Base-by-base conservation (phyloP, 2,329 filamentous ascomycete genomes). In the Trichoderma hamatum region DNA sequence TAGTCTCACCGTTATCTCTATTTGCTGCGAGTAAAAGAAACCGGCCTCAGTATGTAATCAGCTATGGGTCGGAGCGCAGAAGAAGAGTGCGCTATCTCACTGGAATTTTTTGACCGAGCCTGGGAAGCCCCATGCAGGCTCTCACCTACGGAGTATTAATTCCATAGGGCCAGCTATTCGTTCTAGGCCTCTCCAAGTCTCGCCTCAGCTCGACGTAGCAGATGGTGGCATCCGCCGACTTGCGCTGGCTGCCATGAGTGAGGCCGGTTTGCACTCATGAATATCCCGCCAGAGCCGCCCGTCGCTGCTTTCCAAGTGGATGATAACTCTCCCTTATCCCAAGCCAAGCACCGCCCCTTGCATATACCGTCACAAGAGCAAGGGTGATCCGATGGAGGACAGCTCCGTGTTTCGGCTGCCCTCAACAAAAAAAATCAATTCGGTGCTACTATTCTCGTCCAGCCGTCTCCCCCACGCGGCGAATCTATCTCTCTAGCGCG, bases 1-100 rank as follows among this genome's bases (percentile, higher is more conserved):
- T 68, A 63, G 51, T 63, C 49, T 62, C 58, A 63, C 56, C 58
- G 66, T 68, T 68, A 68, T 68, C 66, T 68, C 39, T 62, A 56
- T 19, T 39, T 43, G 39, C 21, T 24, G 26, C 16, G 36, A 62
- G 39, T 61, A 52, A 68, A 52, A 61, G 58, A 68, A 68, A 68
- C 56, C 46, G 49, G 52, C 55, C 26, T 24, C 51, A 60, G 65
- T 68, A 60, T 54, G 55, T 68, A 68, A 64, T 56, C 21, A 24
- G 62, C 36, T 43, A 60, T 34, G 67, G 66, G 60, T 52, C 67
- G 59, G 60, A 49, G 60, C 49, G 64, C 64, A 67, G 64, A 67
- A 67, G 64, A 67, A 59, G 64, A 67, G 19, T 67, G 64, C 64
- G 39, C 39, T n/a, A 3, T n/a, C 39, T 7, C 32, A 16, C n/a